Percentiles rank a stretch among this genome's conserved stretches.
phyloP scores from a whole-genome alignment of 2,329 filamentous ascomycete species.

The Neurospora sp. region DNA sequence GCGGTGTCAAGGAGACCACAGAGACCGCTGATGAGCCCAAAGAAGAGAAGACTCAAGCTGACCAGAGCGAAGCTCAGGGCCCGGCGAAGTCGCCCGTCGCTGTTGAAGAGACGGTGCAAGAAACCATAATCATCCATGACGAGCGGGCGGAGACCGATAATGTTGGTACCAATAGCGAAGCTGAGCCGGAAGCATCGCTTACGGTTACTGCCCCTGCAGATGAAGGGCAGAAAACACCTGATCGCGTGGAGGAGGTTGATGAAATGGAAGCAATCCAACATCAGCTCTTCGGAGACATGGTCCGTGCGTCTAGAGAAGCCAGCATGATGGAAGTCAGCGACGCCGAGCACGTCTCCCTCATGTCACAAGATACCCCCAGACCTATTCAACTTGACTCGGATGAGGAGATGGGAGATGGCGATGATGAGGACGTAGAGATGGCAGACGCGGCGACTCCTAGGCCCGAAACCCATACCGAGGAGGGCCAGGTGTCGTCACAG shows the following conservation, averaged over 20 bases:
- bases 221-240: background rate
- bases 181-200: background rate
- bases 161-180: background rate
- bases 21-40: background rate
- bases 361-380: background rate
- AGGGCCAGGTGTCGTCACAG: background rate
- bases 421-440: background rate
- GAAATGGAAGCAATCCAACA: background rate
- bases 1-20: background rate
- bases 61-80: background rate
- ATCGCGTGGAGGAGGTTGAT: background rate
- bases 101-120: background rate
- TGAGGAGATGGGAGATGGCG: background rate
- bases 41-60: background rate
- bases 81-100: background rate
- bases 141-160: background rate
- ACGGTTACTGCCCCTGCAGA: background rate
- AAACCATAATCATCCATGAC: background rate
- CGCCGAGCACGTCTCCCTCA: background rate
- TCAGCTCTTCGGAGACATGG: background rate
- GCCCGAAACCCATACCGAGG: background rate
- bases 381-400: background rate
- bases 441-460: background rate
- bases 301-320: background rate
- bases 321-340: background rate